Conservation (phyloP, 306 rosid genomes). For the Clitoria ternatea region DNA sequence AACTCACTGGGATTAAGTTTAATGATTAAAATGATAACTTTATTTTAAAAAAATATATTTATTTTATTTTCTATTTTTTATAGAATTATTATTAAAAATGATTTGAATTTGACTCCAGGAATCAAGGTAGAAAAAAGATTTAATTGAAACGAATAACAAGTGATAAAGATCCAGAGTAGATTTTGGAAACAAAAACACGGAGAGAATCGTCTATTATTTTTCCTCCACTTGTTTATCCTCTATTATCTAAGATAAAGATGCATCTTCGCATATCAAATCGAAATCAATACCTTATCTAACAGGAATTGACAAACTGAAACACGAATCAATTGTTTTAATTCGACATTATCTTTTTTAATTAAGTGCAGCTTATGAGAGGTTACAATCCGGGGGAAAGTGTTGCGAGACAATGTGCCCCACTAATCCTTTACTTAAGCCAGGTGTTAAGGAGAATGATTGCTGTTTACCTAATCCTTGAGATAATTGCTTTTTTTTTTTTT, state of each 20-base stretch:
- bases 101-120: no score
- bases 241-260: not conserved
- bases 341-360: not conserved
- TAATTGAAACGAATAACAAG: no score
- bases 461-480: not conserved
- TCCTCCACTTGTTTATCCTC: constrained; percentile 6
- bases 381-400: not conserved
- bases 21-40: no score
- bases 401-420: not conserved
- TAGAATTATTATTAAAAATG: no score
- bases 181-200: not conserved
- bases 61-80: no score
- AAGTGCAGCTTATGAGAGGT: not conserved
- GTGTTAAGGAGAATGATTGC: not conserved
- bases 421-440: constrained; percentile 1
- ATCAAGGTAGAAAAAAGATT: no score
- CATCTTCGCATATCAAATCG: constrained; percentile 18
- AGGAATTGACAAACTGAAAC: not conserved
- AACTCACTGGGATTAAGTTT: no score
- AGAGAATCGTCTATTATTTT: constrained; percentile 19
- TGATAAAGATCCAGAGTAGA: not conserved
- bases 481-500: not conserved
- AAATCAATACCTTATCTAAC: constrained; percentile 13
- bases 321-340: not conserved
- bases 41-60: no score